phyloP scores from a whole-genome alignment of 148 eudicot genomes.

The Fagopyrum tataricum region DNA sequence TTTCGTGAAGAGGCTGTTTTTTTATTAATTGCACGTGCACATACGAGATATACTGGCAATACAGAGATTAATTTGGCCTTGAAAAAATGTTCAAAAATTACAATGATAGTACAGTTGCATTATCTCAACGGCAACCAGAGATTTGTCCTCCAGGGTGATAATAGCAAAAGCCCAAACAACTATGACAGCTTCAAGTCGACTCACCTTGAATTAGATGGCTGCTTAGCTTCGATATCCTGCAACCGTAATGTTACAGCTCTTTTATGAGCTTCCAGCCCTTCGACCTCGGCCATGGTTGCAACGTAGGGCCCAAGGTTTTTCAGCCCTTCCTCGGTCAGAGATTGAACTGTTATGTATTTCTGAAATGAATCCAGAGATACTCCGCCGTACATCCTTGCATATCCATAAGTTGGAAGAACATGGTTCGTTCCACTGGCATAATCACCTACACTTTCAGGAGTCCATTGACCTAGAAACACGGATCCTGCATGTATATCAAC shows the following conservation, averaged over 20 bases:
- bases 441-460: slow-evolving; percentile 98
- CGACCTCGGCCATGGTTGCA: slow-evolving; percentile 92
- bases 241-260: slow-evolving; percentile 90
- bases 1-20: background rate
- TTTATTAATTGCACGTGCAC: background rate
- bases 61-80: background rate
- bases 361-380: slow-evolving; percentile 92
- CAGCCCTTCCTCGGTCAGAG: slow-evolving; percentile 90
- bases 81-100: background rate
- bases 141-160: background rate
- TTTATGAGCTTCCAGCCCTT: slow-evolving; percentile 90
- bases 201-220: slow-evolving; percentile 22
- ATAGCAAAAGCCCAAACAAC: background rate
- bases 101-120: background rate
- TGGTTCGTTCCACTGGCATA: slow-evolving; percentile 99
- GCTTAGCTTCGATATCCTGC: slow-evolving; percentile 71
- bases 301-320: slow-evolving; percentile 71
- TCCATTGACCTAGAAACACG: slow-evolving; percentile 94
- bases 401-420: slow-evolving; percentile 96
- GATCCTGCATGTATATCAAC: slow-evolving; percentile 45
- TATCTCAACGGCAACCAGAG: background rate
- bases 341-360: slow-evolving; percentile 90
- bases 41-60: background rate
- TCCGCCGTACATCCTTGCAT: slow-evolving; percentile 93
- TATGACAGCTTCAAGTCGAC: background rate